Evolutionary conservation across 768 basidiomycete genomes (phyloP), one percentile per base, ranked within the genome.

Genomic region (Trametes cinnabarina): DNA sequence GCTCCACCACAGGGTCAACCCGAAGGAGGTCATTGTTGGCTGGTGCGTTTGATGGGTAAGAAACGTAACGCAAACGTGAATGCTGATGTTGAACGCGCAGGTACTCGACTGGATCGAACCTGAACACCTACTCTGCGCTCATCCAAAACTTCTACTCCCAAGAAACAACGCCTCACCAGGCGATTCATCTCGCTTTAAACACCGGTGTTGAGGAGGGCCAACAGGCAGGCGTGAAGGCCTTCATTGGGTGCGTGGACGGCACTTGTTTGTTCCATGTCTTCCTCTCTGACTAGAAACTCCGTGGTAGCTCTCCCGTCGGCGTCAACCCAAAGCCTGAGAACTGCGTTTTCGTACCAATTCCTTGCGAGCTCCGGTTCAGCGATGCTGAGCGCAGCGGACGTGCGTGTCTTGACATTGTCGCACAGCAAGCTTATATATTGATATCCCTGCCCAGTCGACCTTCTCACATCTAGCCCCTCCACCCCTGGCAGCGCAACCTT

Each of bases 121-220:
- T 98, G 55, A 95, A 95, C 75, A 92, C 92, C 7, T 95, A 94
- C 76, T 95, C 95, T 25, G 94, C 96, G 11, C 82, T 98, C 64
- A 95, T 98, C 69, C 96, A 98, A 80, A 94, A 95, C 74, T 97
- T 97, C 77, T 98, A 97, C 74, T 85, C 91, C 39, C 87, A 91
- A 80, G 94, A 98, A 73, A 93, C 92, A 5, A 79, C 84, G 0
- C 91, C 94, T 3, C 85, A 89, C 70, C 92, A 87, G 30, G 94
- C 96, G 3, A 84, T 98, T 47, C 94, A 98, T 71, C 79, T 98
- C 53, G 87, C 94, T 4, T 77, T 98, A 35, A 92, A 96, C 73
- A 95, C 94, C 9, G 89, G 91, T 19, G 78, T 86, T 3, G 85
- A 87, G 60, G 80, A 74, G 47, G 80, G 79, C 11, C 71, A 77